Percentiles rank a stretch among this genome's conserved stretches.
Conservation (phyloP, 495 filamentous ascomycete genomes). For the Amniculicola lignicola region DNA sequence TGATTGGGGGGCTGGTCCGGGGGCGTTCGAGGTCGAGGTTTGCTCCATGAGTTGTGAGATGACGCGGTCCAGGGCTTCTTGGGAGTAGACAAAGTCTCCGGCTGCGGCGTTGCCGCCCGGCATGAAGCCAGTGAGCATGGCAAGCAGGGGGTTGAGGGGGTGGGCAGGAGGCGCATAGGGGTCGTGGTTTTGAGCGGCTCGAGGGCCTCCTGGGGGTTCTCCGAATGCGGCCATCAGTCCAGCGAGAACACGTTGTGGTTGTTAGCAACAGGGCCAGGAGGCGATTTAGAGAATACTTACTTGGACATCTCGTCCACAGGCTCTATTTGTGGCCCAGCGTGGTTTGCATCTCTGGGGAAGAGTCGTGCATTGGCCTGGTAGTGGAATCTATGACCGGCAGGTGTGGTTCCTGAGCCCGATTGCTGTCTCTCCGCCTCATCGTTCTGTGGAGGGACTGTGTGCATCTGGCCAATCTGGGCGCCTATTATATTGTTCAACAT, state of each 20-base stretch:
- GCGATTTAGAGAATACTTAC: constrained; percentile 9
- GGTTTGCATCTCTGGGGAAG: constrained; percentile 35
- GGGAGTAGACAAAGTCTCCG: constrained; percentile 87
- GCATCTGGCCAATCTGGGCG: neutral
- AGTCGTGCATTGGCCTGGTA: constrained; percentile 31
- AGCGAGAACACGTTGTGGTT: constrained; percentile 6
- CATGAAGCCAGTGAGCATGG: constrained; percentile 49
- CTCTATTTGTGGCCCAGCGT: constrained; percentile 29
- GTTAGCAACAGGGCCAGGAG: neutral
- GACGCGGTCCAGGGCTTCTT: constrained; percentile 86
- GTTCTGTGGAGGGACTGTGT: neutral
- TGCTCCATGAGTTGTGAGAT: constrained; percentile 85
- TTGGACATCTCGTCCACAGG: constrained; percentile 34
- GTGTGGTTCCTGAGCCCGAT: constrained; percentile 9
- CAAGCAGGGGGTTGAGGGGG: constrained; percentile 31
- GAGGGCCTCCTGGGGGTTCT: constrained; percentile 11
- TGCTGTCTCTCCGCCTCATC: neutral
- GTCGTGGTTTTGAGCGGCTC: neutral
- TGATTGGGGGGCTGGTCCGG: constrained; percentile 71
- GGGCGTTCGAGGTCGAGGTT: constrained; percentile 67
- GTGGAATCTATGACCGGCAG: constrained; percentile 17
- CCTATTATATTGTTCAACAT: constrained; percentile 27
- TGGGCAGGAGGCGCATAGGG: neutral
- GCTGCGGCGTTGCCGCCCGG: constrained; percentile 54
- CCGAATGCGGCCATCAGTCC: constrained; percentile 24